Base-by-base conservation (phyloP, 352 stramenopile genomes). In the Globisporangium emineosum region DNA sequence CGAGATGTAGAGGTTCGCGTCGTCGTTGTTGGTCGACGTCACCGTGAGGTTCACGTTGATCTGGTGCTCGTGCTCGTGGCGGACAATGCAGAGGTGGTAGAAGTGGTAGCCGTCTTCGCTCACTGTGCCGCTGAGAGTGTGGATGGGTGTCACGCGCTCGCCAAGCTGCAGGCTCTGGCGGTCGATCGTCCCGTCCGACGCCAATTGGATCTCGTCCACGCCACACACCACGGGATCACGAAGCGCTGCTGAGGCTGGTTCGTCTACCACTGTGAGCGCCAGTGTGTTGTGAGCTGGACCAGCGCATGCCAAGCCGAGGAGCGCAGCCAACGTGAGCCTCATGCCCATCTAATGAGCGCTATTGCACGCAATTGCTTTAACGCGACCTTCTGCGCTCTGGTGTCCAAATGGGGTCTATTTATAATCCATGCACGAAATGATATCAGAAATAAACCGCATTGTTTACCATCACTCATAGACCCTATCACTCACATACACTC, bases 1-100 rank as follows among this genome's bases (percentile, higher is more conserved):
- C 35, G 83, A 90, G 29, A 93, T 54, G 50, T 85, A 91, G 32
- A 94, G 57, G 40, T 89, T 94, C 7, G 83, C 81, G 55, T 94
- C 79, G 2, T 67, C 69, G 19, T 55, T 13, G 27, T n/a, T 6
- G 9, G 12, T 30, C 9, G 40, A 51, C 33, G 72, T 35, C 37
- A 69, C 74, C 40, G 71, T 72, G 50, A 94, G 59, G 66, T 87
- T 69, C n/a, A 93, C 68, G 27, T 84, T 78, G 62, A 93, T 82
- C 35, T 79, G 68, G 64, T 94, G 86, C 57, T 94, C 82, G 65
- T 93, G 86, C 29, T 89, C 74, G 60, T 94, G 86, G 23, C 86
- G 81, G 51, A 77, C 53, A 35, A 94, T 79, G 61, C 82, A 94
- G 10, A 92, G 32, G 47, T 94, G 83, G 64, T 88, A 93, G 52